phyloP scores from a whole-genome alignment of 2,329 filamentous ascomycete genomes.

The Ceratocystis papillata region DNA sequence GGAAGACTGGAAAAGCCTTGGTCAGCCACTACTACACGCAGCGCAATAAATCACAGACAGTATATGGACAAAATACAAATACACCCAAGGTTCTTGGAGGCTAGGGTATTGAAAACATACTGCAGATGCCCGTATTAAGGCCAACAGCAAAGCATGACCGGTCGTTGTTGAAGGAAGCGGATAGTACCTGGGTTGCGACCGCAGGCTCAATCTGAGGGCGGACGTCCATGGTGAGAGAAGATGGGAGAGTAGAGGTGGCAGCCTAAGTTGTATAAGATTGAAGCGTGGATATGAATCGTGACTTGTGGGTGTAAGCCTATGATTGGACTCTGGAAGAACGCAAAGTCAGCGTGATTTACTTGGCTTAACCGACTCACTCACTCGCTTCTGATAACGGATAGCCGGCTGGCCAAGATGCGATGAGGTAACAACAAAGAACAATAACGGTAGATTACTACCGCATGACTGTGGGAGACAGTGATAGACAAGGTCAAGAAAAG shows the following conservation, averaged over 20 bases:
- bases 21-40: constrained; percentile 25
- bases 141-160: constrained; percentile 78
- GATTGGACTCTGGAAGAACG: not conserved
- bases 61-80: constrained; percentile 28
- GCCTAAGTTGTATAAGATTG: not conserved
- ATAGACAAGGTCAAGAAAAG: not conserved
- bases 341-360: not conserved
- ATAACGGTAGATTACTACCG: constrained; percentile 9
- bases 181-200: constrained; percentile 63
- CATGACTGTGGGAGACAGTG: constrained; percentile 9
- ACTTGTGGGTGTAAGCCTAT: not conserved
- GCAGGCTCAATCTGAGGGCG: constrained; percentile 73
- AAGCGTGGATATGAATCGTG: not conserved
- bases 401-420: not conserved
- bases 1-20: constrained; percentile 47
- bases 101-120: constrained; percentile 36
- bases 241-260: not conserved
- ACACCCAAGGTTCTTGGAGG: too few species aligned
- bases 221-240: constrained; percentile 62
- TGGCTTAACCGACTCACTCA: not conserved
- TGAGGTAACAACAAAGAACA: not conserved
- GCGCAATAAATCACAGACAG: not conserved
- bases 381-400: constrained; percentile 1
- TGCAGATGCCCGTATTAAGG: constrained; percentile 72
- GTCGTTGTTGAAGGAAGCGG: constrained; percentile 75